These are phyloP conservation scores for Lanmaoa rubissima DNA, from an alignment of 768 basidiomycete species.

Conservation along the genomic window DNA sequence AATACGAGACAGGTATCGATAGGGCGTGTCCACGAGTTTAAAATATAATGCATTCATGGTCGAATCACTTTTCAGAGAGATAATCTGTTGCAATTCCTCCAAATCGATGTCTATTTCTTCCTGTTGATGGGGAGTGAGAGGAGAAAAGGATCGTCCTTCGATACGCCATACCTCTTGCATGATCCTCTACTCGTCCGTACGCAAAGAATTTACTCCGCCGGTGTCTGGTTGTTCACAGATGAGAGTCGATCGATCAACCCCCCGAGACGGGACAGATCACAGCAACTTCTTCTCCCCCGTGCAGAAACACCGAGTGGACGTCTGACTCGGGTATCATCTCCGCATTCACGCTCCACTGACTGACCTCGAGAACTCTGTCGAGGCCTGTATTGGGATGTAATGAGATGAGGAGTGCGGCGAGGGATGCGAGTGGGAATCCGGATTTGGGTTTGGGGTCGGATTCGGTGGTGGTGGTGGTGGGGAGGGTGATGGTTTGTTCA, in stretches of 20 bases:
- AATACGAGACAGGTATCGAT: no score
- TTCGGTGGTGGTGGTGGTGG: conserved; percentile 23
- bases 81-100: not conserved
- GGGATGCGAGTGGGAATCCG: conserved; percentile 45
- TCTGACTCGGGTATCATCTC: conserved; percentile 71
- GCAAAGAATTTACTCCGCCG: no score
- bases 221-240: not conserved
- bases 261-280: conserved; percentile 84
- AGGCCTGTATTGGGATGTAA: conserved; percentile 53
- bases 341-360: conserved; percentile 77
- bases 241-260: conserved; percentile 39
- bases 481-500: conserved; percentile 52
- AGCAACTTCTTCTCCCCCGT: conserved; percentile 74
- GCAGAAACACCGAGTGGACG: conserved; percentile 39
- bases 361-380: conserved; percentile 51
- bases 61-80: not conserved
- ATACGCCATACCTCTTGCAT: not conserved
- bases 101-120: no score
- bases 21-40: not conserved
- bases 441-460: not conserved
- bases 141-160: not conserved
- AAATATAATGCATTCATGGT: not conserved
- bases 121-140: not conserved
- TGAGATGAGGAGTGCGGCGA: conserved; percentile 49
- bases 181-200: not conserved